Percentiles rank a stretch among this genome's conserved stretches.
Evolutionary conservation across 805 yeast genomes (phyloP).

Genomic region (Candida stauntonica): DNA sequence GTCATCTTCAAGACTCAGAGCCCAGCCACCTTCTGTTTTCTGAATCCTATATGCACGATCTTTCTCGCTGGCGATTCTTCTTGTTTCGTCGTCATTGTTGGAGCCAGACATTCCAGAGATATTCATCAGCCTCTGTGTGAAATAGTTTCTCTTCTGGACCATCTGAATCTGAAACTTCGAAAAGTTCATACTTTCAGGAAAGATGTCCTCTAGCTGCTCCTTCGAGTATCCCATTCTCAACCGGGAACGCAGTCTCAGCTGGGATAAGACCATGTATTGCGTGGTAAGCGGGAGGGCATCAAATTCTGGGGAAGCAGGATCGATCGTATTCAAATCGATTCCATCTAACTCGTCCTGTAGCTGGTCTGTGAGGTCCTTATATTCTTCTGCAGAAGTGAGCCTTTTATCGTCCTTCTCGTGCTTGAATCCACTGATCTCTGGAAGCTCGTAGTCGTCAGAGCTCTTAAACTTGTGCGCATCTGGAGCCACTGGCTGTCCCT

Average conservation of each 20-base stretch:
- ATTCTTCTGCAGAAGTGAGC: conserved; percentile 68
- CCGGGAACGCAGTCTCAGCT: conserved; percentile 76
- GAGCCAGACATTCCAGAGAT: conserved; percentile 68
- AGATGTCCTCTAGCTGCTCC: conserved; percentile 76
- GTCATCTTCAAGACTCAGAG: conserved; percentile 53
- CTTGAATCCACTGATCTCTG: conserved; percentile 55
- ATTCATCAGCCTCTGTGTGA: conserved; percentile 83
- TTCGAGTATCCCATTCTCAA: conserved; percentile 93
- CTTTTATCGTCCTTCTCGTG: conserved; percentile 62
- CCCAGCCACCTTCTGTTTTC: conserved; percentile 80
- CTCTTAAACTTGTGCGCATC: conserved; percentile 35
- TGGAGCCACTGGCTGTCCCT: neutral
- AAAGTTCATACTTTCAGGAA: conserved; percentile 84
- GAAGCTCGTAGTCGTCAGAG: conserved; percentile 84
- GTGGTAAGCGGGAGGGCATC: conserved; percentile 72
- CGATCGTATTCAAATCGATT: conserved; percentile 65
- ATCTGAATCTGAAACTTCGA: conserved; percentile 89
- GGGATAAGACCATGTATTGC: conserved; percentile 83
- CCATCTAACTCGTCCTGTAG: conserved; percentile 62
- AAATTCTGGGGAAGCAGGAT: conserved; percentile 81
- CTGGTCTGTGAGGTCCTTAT: conserved; percentile 53
- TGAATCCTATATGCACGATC: conserved; percentile 71
- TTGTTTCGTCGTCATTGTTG: conserved; percentile 29
- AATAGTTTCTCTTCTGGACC: conserved; percentile 86
- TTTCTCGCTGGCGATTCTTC: conserved; percentile 79